These are phyloP conservation scores for Sclerotinia spermophila DNA, from an alignment of 2,329 filamentous ascomycete genomes.

Conservation along the genomic window DNA sequence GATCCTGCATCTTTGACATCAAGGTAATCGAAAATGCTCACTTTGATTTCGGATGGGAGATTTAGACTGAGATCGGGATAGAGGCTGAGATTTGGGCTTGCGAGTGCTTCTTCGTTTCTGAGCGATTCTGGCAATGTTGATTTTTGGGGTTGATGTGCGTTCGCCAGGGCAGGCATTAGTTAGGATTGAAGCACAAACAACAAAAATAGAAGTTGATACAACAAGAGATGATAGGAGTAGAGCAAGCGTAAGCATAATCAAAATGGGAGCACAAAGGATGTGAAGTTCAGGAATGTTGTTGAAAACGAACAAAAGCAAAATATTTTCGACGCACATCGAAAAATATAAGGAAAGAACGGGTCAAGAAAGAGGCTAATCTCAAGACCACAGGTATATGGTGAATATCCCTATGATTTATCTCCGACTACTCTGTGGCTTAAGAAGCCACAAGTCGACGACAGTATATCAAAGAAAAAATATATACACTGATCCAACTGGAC, in stretches of 20 bases:
- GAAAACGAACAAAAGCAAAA: neutral
- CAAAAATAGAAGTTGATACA: neutral
- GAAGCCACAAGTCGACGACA: neutral
- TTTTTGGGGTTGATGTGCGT: neutral
- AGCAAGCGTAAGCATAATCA: neutral
- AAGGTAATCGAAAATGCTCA: neutral
- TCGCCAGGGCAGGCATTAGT: conserved; percentile 6
- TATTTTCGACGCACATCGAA: neutral
- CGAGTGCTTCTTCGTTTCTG: neutral
- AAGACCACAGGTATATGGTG: neutral
- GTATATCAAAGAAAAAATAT: neutral
- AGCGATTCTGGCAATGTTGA: neutral
- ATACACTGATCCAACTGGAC: neutral
- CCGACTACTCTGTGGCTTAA: neutral
- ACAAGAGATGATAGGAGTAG: neutral
- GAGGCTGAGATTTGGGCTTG: neutral
- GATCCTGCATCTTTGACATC: conserved; percentile 3
- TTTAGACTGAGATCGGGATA: neutral
- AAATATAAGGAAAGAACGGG: neutral
- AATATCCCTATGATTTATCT: neutral
- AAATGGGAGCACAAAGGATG: neutral
- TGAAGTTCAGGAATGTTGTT: neutral
- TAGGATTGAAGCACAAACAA: conserved; percentile 6
- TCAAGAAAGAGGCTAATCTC: neutral
- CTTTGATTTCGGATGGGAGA: conserved; percentile 13